phyloP scores from a whole-genome alignment of 495 filamentous ascomycete species.

The Xylaria flabelliformis region DNA sequence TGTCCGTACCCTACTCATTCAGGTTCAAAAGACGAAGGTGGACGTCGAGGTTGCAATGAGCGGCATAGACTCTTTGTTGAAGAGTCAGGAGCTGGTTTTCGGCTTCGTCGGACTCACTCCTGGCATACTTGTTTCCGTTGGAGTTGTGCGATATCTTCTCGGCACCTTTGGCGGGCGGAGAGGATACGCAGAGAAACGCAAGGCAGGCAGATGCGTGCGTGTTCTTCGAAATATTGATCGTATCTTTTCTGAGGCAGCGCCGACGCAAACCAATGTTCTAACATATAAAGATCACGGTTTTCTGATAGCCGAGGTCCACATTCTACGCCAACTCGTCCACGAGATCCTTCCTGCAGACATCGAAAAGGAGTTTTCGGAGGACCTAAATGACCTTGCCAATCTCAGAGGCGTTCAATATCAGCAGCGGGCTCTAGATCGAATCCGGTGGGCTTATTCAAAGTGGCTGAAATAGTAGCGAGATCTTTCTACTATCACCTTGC shows the following conservation, averaged over 20 bases:
- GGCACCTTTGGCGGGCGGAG: slow-evolving; percentile 69
- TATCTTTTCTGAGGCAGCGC: slow-evolving; percentile 71
- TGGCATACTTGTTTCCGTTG: slow-evolving; percentile 81
- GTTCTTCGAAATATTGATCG: slow-evolving; percentile 85
- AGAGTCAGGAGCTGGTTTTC: slow-evolving; percentile 96
- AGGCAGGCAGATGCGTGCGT: slow-evolving; percentile 69
- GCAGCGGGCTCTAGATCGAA: slow-evolving; percentile 75
- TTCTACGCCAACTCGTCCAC: slow-evolving; percentile 70
- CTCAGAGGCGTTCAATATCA: slow-evolving; percentile 77
- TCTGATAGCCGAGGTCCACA: slow-evolving; percentile 85
- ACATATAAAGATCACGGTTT: slow-evolving; percentile 91
- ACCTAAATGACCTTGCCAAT: slow-evolving; percentile 82
- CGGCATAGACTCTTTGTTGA: slow-evolving; percentile 89
- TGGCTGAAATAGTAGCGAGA: slow-evolving; percentile 58
- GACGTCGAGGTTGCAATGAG: slow-evolving; percentile 95
- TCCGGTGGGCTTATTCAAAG: slow-evolving; percentile 85
- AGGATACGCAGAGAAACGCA: slow-evolving; percentile 64
- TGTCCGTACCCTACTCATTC: slow-evolving; percentile 89
- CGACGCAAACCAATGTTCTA: slow-evolving; percentile 68
- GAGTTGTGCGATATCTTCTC: slow-evolving; percentile 73
- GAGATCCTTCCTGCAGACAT: slow-evolving; percentile 70
- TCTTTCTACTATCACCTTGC: too few species aligned
- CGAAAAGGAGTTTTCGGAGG: slow-evolving; percentile 81
- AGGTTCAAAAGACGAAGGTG: slow-evolving; percentile 98
- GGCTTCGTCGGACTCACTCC: slow-evolving; percentile 94